A percentile compares a stretch with the other conserved stretches of the same genome.
Conservation (phyloP, 176 grass and related monocot species). For the Triticum turgidum region DNA sequence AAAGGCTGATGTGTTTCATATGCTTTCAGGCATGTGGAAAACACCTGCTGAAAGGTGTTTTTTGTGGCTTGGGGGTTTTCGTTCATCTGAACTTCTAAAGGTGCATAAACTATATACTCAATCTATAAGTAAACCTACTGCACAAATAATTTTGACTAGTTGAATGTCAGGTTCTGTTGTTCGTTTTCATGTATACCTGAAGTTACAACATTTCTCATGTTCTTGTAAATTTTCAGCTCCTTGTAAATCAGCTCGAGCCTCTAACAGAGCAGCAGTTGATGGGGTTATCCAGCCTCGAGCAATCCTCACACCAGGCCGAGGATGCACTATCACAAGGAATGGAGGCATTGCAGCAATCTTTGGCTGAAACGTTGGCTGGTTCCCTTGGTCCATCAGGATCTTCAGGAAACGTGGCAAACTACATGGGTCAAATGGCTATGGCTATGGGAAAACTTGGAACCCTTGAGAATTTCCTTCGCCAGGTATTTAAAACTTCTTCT, state of each 20-base stretch:
- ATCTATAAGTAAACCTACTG: conserved; percentile 22
- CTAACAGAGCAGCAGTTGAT: conserved; percentile 84
- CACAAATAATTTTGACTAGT: not conserved
- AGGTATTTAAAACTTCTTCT: conserved; percentile 47
- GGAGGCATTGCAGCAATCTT: conserved; percentile 91
- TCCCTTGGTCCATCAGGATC: conserved; percentile 77
- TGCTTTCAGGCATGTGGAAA: conserved; percentile 99
- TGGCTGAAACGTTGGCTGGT: conserved; percentile 88
- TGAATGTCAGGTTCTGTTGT: not conserved
- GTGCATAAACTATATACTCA: conserved; percentile 35
- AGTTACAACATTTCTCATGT: conserved; percentile 10
- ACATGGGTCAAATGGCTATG: conserved; percentile 99
- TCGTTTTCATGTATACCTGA: conserved; percentile 27
- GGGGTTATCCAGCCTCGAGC: conserved; percentile 76
- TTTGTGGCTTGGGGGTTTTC: conserved; percentile 93
- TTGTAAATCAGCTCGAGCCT: conserved; percentile 84
- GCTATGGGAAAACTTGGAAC: conserved; percentile 98
- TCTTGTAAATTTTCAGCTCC: conserved; percentile 50
- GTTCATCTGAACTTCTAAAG: conserved; percentile 92
- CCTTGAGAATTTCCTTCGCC: conserved; percentile 92
- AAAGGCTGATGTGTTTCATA: conserved; percentile 95
- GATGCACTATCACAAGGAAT: conserved; percentile 97
- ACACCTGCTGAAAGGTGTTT: conserved; percentile 96
- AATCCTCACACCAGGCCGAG: conserved; percentile 95
- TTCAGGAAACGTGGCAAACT: conserved; percentile 89